phyloP scores from a whole-genome alignment of 2,329 filamentous ascomycete species.

The Hymenoscyphus scutula region DNA sequence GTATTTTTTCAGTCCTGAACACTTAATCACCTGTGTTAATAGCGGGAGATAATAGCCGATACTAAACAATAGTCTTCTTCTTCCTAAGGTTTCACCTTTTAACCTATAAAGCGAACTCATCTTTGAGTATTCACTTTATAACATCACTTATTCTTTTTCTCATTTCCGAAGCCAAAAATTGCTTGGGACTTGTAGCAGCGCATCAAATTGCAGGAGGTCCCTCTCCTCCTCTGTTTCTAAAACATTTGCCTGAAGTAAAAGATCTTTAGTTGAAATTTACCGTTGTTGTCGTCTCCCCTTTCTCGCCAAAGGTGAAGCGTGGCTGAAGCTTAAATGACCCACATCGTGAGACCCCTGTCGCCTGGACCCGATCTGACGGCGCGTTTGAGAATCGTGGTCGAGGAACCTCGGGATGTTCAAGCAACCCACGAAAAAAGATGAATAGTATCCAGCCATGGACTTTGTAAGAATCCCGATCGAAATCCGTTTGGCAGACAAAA shows the following conservation, averaged over 20 bases:
- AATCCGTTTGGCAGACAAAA: neutral
- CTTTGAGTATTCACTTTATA: too few relatives aligned
- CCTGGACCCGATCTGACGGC: neutral
- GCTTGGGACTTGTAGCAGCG: too few relatives aligned
- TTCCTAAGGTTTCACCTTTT: too few relatives aligned
- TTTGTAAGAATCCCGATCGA: slow-evolving; percentile 28
- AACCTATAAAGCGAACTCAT: too few relatives aligned
- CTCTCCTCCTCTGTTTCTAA: neutral
- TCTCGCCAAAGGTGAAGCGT: neutral
- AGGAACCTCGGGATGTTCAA: neutral
- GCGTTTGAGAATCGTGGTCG: neutral
- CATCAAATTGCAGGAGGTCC: too few relatives aligned
- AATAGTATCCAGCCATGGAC: slow-evolving; percentile 26
- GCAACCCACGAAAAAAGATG: slow-evolving; percentile 11
- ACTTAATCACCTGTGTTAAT: neutral
- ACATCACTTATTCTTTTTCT: too few relatives aligned
- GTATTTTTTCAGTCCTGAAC: neutral
- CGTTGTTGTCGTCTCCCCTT: neutral
- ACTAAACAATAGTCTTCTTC: too few relatives aligned
- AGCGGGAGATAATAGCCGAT: too few relatives aligned
- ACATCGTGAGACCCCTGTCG: neutral
- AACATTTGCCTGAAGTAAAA: neutral
- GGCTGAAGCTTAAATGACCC: neutral
- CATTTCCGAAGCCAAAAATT: too few relatives aligned
- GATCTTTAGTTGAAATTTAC: neutral